These are phyloP conservation scores for Tilletia setariae DNA, from an alignment of 1,284 basidiomycete genomes.

Conservation along the genomic window DNA sequence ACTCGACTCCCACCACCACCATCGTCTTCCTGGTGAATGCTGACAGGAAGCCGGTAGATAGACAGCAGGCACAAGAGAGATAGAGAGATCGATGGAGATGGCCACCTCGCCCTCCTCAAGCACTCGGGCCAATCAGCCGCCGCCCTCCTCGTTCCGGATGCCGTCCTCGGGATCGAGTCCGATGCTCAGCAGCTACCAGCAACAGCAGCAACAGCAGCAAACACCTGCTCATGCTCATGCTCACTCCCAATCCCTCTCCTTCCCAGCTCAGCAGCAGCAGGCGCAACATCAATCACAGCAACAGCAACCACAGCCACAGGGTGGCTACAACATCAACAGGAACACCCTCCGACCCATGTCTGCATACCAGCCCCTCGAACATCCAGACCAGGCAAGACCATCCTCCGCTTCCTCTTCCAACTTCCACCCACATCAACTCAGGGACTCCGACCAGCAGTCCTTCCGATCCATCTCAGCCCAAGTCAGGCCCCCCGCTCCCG, in stretches of 20 bases:
- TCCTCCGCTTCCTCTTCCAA: conserved; percentile 8
- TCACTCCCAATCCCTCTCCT: neutral
- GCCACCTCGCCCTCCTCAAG: too few species aligned
- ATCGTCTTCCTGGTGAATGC: too few species aligned
- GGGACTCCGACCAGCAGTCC: conserved; percentile 35
- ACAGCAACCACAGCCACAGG: neutral
- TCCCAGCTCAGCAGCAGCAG: too few species aligned
- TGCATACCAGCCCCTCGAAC: conserved; percentile 49
- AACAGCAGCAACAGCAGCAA: neutral
- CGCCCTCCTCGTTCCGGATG: too few species aligned
- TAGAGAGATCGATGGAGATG: too few species aligned
- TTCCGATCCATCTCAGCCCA: conserved; percentile 30
- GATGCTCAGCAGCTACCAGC: neutral
- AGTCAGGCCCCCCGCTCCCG: conserved; percentile 20
- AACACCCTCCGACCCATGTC: conserved; percentile 41
- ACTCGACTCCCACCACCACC: too few species aligned
- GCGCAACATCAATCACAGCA: too few species aligned
- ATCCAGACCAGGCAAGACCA: conserved; percentile 28
- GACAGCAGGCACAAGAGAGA: too few species aligned
- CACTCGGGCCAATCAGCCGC: too few species aligned
- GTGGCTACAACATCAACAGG: conserved; percentile 16
- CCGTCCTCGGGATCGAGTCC: too few species aligned
- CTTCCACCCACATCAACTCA: conserved; percentile 34
- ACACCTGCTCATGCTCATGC: neutral
- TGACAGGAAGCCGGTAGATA: too few species aligned